Conservation (phyloP, 148 eudicot genomes). For the Gaultheria prostrata region DNA sequence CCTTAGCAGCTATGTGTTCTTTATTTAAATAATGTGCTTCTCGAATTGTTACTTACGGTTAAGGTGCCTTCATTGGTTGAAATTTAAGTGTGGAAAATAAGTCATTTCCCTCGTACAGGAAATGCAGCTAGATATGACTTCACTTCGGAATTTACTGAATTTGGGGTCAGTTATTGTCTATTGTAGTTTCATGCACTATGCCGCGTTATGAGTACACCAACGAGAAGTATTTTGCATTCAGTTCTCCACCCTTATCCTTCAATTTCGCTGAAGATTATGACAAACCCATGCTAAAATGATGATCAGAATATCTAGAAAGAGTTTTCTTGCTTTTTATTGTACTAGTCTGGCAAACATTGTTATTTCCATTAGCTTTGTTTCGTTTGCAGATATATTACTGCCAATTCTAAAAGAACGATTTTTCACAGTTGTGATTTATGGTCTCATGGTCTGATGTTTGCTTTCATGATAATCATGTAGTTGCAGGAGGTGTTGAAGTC, state of each 20-base stretch:
- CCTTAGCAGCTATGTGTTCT: not conserved
- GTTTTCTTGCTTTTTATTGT: not conserved
- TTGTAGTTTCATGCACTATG: not conserved
- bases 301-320: not conserved
- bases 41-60: not conserved
- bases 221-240: not conserved
- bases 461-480: not conserved
- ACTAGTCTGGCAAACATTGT: not conserved
- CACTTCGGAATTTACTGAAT: not conserved
- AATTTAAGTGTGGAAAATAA: not conserved
- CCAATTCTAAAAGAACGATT: not conserved
- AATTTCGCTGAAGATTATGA: not conserved
- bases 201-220: not conserved
- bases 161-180: not conserved
- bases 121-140: conserved; percentile 1
- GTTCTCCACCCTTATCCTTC: not conserved
- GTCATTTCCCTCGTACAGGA: not conserved
- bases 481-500: conserved; percentile 7
- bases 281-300: not conserved
- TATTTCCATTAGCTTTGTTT: not conserved
- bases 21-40: not conserved
- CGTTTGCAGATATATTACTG: not conserved
- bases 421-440: not conserved
- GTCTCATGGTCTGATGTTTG: not conserved
- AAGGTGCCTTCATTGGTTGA: conserved; percentile 9